phyloP scores from a whole-genome alignment of 495 filamentous ascomycete genomes.

The Halenospora varia region DNA sequence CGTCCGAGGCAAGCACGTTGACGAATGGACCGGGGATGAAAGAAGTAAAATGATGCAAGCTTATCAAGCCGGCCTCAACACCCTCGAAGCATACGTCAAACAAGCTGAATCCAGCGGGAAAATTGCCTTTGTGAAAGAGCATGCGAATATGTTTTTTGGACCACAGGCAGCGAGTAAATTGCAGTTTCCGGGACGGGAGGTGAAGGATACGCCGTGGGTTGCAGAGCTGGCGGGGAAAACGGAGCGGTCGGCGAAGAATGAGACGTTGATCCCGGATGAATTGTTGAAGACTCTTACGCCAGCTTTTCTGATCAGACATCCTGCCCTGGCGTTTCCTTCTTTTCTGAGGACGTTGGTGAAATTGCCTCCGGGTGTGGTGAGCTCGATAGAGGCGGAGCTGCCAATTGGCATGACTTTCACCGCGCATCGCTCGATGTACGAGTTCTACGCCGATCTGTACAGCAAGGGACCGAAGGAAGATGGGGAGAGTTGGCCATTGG shows the following conservation, averaged over 20 bases:
- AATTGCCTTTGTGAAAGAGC: background rate
- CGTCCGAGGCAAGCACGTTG: background rate
- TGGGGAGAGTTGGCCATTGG: slow-evolving; percentile 22
- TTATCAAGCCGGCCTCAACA: background rate
- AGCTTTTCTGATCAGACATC: slow-evolving; percentile 42
- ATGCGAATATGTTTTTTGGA: background rate
- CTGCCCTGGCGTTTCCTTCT: slow-evolving; percentile 31
- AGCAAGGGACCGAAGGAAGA: background rate
- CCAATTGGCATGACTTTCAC: background rate
- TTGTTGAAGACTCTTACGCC: slow-evolving; percentile 33
- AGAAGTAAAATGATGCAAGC: background rate
- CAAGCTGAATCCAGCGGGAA: background rate
- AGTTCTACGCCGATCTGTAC: background rate
- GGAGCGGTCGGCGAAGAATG: slow-evolving; percentile 18
- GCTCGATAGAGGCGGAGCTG: background rate
- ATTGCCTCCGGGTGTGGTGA: background rate
- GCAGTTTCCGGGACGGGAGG: background rate
- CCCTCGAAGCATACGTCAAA: background rate
- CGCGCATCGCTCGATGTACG: background rate
- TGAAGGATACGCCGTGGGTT: background rate
- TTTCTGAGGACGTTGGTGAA: background rate
- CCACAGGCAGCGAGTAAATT: background rate
- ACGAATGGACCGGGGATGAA: background rate
- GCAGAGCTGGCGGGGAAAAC: background rate
- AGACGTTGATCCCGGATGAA: slow-evolving; percentile 36